These are phyloP conservation scores for Thozetella sp. DNA, from an alignment of 495 filamentous ascomycete genomes.

Conservation along the genomic window DNA sequence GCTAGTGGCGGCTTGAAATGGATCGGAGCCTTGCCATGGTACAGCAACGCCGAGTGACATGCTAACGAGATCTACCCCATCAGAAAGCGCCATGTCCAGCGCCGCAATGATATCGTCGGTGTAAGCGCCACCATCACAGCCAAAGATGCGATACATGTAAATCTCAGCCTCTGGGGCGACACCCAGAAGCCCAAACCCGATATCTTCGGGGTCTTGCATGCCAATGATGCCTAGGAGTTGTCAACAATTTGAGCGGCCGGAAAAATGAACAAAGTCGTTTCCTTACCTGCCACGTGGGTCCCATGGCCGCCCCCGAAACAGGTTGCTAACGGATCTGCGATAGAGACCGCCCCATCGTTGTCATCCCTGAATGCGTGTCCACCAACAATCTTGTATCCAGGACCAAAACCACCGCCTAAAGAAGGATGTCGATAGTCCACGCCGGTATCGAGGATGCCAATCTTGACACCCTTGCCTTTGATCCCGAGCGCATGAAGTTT, in stretches of 20 bases:
- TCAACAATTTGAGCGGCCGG: too few relatives aligned
- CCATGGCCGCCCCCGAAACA: slow-evolving; percentile 40
- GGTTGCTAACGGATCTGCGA: slow-evolving; percentile 17
- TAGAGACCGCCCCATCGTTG: slow-evolving; percentile 12
- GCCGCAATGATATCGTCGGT: slow-evolving; percentile 37
- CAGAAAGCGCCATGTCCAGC: slow-evolving; percentile 38
- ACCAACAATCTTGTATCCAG: slow-evolving; percentile 39
- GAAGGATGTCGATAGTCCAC: slow-evolving; percentile 49
- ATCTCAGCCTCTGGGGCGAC: slow-evolving; percentile 49
- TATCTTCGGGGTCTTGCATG: slow-evolving; percentile 30
- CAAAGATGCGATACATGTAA: slow-evolving; percentile 41
- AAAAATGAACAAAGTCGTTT: neutral
- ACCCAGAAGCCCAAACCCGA: slow-evolving; percentile 33
- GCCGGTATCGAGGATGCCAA: slow-evolving; percentile 43
- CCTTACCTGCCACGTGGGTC: slow-evolving; percentile 37
- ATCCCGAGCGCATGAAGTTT: slow-evolving; percentile 27
- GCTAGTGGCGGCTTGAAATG: slow-evolving; percentile 14
- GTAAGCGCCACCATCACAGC: slow-evolving; percentile 22
- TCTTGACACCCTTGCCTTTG: slow-evolving; percentile 29
- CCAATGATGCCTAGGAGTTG: slow-evolving; percentile 34
- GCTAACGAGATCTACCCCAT: slow-evolving; percentile 45
- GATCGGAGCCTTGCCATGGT: slow-evolving; percentile 13
- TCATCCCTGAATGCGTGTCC: slow-evolving; percentile 38
- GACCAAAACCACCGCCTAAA: slow-evolving; percentile 47
- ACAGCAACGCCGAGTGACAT: slow-evolving; percentile 23